Evolutionary conservation across 208 protist genomes (phyloP).

Genomic region (Crithidia fasciculata): DNA sequence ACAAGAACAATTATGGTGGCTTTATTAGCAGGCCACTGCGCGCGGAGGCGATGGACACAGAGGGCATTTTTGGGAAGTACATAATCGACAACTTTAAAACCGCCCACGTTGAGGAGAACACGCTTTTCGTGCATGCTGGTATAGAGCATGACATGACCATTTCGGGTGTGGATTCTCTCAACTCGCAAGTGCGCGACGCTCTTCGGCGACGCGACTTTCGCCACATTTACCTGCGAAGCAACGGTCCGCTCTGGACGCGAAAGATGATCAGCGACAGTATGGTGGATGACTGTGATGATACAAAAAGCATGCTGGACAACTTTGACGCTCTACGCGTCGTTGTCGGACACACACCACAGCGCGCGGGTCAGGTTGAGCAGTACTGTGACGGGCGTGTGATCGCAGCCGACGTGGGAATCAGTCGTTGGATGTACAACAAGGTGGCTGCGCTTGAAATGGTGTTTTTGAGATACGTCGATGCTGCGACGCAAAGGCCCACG

Average conservation of each 20-base stretch:
- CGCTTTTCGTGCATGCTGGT: conserved; percentile 79
- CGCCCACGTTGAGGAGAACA: conserved; percentile 49
- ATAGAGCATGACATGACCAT: conserved; percentile 44
- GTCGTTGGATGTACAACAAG: conserved; percentile 76
- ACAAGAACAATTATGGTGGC: conserved; percentile 53
- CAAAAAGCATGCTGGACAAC: conserved; percentile 35
- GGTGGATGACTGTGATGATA: conserved; percentile 47
- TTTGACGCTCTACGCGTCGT: conserved; percentile 61
- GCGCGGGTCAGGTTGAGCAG: conserved; percentile 52
- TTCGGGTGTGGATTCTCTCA: conserved; percentile 38
- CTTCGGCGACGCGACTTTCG: conserved; percentile 41
- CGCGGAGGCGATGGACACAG: conserved; percentile 40
- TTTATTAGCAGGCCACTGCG: conserved; percentile 58
- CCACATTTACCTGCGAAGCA: conserved; percentile 42
- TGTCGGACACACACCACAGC: conserved; percentile 79
- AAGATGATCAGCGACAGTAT: conserved; percentile 69
- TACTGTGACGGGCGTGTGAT: conserved; percentile 69
- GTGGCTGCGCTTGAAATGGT: conserved; percentile 65
- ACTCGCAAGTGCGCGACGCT: conserved; percentile 44
- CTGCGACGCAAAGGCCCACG: conserved; percentile 2
- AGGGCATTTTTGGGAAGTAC: conserved; percentile 65
- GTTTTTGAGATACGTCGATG: conserved; percentile 34
- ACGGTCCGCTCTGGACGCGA: conserved; percentile 77
- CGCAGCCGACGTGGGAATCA: conserved; percentile 78
- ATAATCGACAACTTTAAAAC: conserved; percentile 69